Percentiles rank a stretch among this genome's conserved stretches.
phyloP scores from a whole-genome alignment of 371 early-diverging fungal genomes.

The Chytridium lagenaria region DNA sequence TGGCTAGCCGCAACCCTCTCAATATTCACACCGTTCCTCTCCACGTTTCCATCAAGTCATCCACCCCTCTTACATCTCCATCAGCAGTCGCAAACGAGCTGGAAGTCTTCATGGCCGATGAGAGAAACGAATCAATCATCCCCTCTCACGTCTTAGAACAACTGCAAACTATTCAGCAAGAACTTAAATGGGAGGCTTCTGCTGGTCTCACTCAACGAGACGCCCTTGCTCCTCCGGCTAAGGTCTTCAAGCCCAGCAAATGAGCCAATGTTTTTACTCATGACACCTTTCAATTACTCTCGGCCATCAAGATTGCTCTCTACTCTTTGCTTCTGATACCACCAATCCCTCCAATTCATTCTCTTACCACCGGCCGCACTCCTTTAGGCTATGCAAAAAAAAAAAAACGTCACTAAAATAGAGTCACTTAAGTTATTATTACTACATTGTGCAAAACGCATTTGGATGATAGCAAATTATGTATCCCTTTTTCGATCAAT shows the following conservation, averaged over 20 bases:
- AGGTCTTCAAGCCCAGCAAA: background rate
- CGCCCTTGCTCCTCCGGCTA: background rate
- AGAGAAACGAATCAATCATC: background rate
- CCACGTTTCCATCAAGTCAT: slow-evolving; percentile 5
- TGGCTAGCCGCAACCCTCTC: background rate
- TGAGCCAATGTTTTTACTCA: no score
- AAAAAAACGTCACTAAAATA: no score
- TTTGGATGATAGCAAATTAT: no score
- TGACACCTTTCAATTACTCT: no score
- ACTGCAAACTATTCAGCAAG: background rate
- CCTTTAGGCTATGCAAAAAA: no score
- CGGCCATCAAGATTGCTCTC: no score
- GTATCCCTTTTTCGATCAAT: no score
- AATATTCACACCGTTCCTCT: slow-evolving; percentile 13
- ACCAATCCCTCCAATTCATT: no score
- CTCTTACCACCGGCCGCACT: no score
- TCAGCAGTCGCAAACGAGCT: background rate
- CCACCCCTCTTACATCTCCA: background rate
- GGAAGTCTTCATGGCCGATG: background rate
- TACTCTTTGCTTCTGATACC: no score
- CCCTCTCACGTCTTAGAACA: slow-evolving; percentile 8
- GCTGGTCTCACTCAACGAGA: background rate
- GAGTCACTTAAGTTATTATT: no score
- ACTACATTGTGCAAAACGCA: no score
- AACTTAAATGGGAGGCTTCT: slow-evolving; percentile 8